These are phyloP conservation scores for Pythium utonaiense DNA, from an alignment of 352 stramenopile species.

Conservation along the genomic window DNA sequence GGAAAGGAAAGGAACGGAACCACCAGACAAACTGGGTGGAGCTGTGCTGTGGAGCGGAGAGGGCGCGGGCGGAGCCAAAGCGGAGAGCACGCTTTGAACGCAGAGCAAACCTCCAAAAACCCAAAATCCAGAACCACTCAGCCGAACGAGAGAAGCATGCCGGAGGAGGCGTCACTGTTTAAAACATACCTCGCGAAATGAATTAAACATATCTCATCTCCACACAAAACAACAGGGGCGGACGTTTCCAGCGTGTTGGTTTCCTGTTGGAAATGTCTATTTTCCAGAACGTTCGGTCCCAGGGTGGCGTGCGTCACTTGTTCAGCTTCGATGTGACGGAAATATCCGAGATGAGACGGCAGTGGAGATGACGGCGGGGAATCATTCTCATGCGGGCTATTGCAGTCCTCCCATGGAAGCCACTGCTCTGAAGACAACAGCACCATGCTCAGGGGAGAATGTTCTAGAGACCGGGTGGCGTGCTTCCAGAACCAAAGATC, in stretches of 20 bases:
- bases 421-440: too few species aligned
- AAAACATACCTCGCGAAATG: constrained; percentile 9
- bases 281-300: constrained; percentile 20
- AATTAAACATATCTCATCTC: constrained; percentile 2
- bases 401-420: too few species aligned
- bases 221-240: not conserved
- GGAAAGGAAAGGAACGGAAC: constrained; percentile 16
- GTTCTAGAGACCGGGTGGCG: not conserved
- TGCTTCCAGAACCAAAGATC: too few species aligned
- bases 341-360: not conserved
- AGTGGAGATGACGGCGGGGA: not conserved
- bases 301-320: not conserved
- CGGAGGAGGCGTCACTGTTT: constrained; percentile 13
- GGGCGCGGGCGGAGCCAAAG: constrained; percentile 11
- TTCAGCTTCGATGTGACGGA: not conserved
- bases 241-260: not conserved
- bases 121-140: constrained; percentile 17
- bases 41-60: not conserved
- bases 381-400: too few species aligned
- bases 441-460: not conserved
- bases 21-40: constrained; percentile 18
- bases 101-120: constrained; percentile 19
- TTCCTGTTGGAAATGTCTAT: constrained; percentile 15
- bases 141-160: not conserved
- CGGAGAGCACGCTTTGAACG: too few species aligned